Base-by-base conservation (phyloP, 2,329 filamentous ascomycete genomes). In the Neofusicoccum kwambonambiense region DNA sequence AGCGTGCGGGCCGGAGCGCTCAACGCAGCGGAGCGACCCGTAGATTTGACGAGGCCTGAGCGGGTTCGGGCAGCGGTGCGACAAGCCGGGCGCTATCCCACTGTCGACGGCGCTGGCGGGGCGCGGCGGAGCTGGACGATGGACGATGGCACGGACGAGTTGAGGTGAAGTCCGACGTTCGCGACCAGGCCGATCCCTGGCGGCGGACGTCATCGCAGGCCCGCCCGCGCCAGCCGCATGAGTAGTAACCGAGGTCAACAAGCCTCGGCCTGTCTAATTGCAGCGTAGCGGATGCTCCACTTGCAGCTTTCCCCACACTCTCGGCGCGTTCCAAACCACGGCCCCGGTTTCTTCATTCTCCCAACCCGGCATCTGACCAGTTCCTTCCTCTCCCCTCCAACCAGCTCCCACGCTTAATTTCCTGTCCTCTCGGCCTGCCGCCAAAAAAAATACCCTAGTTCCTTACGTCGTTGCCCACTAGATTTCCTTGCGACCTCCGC, bases 271-370 rank as follows among this genome's bases (percentile, higher is more conserved):
- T 34, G 27, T 13, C 54, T 15, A 13, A 17, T 13, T 35, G 0
- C 2, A 6, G 54, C 3, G 4, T 60, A 47, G 56, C 42, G 56
- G 17, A 12, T 12, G 6, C 12, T 6, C 9, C 4, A 9, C 15
- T n/a, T 8, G 8, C 15, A 27, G 19, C 27, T 31, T 58, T 58
- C 56, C 56, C 56, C 56, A 60, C 56, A 60, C 56, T 60, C 56
- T 60, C 9, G 42, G 41, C 56, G 31, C 27, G 11, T 11, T n/a
- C 41, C 5, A 47, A 47, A 11, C 56, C n/a, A 35, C 12, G 5
- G 11, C 31, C 56, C 42, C 27, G 56, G 41, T 3, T n/a, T 15
- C 31, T 44, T 5, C 31, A 4, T 42, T 15, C 17, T 44, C 19
- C 37, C 52, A 22, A 15, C 15, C 41, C 15, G 39, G 15, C 6